A percentile compares a stretch with the other conserved stretches of the same genome.
phyloP scores from a whole-genome alignment of 129 eudicot species.

The Flaveria ramosissima region DNA sequence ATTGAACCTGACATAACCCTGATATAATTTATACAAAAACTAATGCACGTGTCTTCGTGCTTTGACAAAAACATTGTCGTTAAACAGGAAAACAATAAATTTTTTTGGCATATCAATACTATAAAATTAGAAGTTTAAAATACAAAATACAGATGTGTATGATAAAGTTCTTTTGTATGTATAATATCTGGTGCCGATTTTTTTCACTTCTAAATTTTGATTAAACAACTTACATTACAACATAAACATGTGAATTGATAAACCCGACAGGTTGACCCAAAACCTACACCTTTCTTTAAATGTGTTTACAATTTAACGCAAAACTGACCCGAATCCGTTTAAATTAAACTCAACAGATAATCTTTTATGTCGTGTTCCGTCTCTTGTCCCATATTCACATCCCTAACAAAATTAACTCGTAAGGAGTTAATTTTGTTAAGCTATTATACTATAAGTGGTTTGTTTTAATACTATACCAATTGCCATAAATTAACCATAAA shows the following conservation, averaged over 20 bases:
- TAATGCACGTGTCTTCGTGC: too few relatives aligned
- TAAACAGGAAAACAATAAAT: neutral
- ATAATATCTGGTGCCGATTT: neutral
- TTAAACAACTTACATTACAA: too few relatives aligned
- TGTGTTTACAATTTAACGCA: neutral
- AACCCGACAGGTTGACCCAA: neutral
- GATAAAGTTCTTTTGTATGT: neutral
- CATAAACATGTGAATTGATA: neutral
- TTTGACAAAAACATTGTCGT: too few relatives aligned
- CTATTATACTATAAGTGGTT: neutral
- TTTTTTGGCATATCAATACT: neutral
- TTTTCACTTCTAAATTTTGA: neutral
- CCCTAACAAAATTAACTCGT: neutral
- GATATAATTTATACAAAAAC: too few relatives aligned
- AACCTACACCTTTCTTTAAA: too few relatives aligned
- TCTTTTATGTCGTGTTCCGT: neutral
- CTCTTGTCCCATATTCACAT: neutral
- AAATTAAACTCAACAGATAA: neutral
- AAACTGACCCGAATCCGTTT: neutral
- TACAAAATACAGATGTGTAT: too few relatives aligned
- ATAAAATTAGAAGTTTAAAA: too few relatives aligned
- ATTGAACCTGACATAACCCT: too few relatives aligned
- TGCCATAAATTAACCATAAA: neutral
- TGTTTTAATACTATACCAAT: neutral
- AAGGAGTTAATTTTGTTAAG: neutral